Conservation (phyloP, 2,329 filamentous ascomycete genomes). For the Cercospora beticola region DNA sequence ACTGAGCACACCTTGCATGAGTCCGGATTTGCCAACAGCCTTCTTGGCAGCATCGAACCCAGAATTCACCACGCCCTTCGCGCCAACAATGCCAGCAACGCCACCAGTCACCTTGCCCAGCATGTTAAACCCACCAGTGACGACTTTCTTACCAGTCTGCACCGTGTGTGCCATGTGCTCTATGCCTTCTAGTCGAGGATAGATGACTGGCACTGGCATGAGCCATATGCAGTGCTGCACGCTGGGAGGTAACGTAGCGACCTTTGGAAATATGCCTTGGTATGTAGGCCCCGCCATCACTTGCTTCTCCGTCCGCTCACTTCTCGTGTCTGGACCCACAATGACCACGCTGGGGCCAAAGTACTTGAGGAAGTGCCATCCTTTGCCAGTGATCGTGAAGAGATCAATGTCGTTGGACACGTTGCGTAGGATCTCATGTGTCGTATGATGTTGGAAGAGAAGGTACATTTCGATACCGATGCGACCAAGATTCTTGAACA, state of each 20-base stretch:
- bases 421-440: slow-evolving; percentile 86
- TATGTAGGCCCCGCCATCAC: slow-evolving; percentile 97
- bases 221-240: slow-evolving; percentile 98
- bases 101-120: slow-evolving; percentile 93
- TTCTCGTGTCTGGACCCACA: slow-evolving; percentile 86
- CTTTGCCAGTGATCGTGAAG: slow-evolving; percentile 94
- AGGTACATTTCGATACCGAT: slow-evolving; percentile 97
- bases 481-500: slow-evolving; percentile 97
- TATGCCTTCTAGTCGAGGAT: slow-evolving; percentile 85
- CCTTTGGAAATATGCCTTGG: slow-evolving; percentile 93
- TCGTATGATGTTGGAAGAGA: slow-evolving; percentile 97
- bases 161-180: slow-evolving; percentile 90
- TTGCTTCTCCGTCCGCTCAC: slow-evolving; percentile 83
- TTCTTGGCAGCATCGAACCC: slow-evolving; percentile 96
- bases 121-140: slow-evolving; percentile 94
- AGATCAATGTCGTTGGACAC: slow-evolving; percentile 85
- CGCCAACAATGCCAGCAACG: slow-evolving; percentile 91
- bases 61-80: slow-evolving; percentile 86
- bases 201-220: slow-evolving; percentile 85
- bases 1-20: slow-evolving; percentile 94
- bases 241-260: slow-evolving; percentile 83
- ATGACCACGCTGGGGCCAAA: slow-evolving; percentile 88
- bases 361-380: slow-evolving; percentile 98
- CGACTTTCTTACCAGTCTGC: slow-evolving; percentile 91
- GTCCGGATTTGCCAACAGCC: slow-evolving; percentile 87